phyloP scores from a whole-genome alignment of 306 rosid genomes.

The Vicia faba region DNA sequence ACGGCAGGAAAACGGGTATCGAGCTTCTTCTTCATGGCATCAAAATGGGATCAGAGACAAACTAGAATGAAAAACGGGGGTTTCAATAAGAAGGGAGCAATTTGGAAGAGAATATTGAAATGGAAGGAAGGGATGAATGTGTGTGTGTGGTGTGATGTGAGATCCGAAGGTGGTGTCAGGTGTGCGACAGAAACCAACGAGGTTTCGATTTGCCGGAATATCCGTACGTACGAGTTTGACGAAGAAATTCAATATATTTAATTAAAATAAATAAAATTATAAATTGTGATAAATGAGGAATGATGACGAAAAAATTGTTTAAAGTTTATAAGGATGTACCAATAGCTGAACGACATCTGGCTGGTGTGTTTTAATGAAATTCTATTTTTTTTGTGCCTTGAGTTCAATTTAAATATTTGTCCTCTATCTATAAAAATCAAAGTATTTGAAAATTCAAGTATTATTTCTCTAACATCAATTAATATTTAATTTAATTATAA shows the following conservation, averaged over 20 bases:
- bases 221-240: constrained; percentile 40
- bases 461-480: too few species aligned
- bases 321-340: too few species aligned
- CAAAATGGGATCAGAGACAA: constrained; percentile 39
- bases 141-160: constrained; percentile 33
- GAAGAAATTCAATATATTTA: constrained; percentile 15
- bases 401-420: too few species aligned
- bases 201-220: constrained; percentile 31
- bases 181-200: constrained; percentile 31
- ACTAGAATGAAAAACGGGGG: constrained; percentile 7
- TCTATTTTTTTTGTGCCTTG: too few species aligned
- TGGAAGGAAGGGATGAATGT: constrained; percentile 18
- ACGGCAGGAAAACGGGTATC: constrained; percentile 98
- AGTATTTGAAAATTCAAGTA: too few species aligned
- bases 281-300: not conserved
- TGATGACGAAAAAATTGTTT: not conserved
- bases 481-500: too few species aligned
- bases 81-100: not conserved
- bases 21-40: constrained; percentile 93
- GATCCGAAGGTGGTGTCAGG: constrained; percentile 56
- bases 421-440: too few species aligned
- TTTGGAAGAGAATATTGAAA: constrained; percentile 31
- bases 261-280: not conserved
- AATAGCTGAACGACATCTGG: too few species aligned
- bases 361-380: too few species aligned